Evolutionary conservation across 352 stramenopile genomes (phyloP).

Genomic region (Globisporangium nodosum): DNA sequence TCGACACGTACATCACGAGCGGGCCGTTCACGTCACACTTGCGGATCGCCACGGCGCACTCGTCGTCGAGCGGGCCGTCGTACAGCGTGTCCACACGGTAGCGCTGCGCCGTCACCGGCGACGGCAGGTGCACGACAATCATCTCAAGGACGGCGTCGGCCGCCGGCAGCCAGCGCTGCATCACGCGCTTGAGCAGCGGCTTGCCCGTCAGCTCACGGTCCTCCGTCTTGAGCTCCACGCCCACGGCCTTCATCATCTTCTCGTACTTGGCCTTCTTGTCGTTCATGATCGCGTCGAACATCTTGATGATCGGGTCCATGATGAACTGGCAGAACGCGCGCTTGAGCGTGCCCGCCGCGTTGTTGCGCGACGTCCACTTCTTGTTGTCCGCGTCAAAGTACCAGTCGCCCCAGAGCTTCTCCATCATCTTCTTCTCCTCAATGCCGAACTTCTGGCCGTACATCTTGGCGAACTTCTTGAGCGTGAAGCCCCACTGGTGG

Average conservation of each 20-base stretch:
- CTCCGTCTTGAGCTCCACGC: conserved; percentile 97
- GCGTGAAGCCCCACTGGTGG: conserved; percentile 99
- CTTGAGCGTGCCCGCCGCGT: conserved; percentile 91
- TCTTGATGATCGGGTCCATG: conserved; percentile 98
- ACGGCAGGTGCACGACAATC: conserved; percentile 99
- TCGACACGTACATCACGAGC: conserved; percentile 99
- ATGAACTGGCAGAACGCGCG: conserved; percentile 99
- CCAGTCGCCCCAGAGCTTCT: conserved; percentile 99
- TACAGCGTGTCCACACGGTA: conserved; percentile 99
- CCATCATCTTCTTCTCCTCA: conserved; percentile 98
- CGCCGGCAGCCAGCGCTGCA: conserved; percentile 99
- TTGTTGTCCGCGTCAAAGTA: conserved; percentile 95
- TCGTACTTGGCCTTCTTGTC: conserved; percentile 99
- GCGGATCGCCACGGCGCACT: conserved; percentile 95
- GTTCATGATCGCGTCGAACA: conserved; percentile 99
- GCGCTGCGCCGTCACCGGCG: conserved; percentile 93
- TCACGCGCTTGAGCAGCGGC: conserved; percentile 96
- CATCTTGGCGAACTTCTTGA: conserved; percentile 98
- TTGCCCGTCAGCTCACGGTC: conserved; percentile 96
- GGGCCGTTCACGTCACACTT: conserved; percentile 98
- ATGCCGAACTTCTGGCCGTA: conserved; percentile 99
- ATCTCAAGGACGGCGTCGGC: conserved; percentile 99
- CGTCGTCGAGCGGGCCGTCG: conserved; percentile 97
- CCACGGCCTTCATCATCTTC: conserved; percentile 96
- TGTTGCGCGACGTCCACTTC: conserved; percentile 96